Evolutionary conservation across 768 basidiomycete species (phyloP).

Genomic region (Exsudoporus frostii): DNA sequence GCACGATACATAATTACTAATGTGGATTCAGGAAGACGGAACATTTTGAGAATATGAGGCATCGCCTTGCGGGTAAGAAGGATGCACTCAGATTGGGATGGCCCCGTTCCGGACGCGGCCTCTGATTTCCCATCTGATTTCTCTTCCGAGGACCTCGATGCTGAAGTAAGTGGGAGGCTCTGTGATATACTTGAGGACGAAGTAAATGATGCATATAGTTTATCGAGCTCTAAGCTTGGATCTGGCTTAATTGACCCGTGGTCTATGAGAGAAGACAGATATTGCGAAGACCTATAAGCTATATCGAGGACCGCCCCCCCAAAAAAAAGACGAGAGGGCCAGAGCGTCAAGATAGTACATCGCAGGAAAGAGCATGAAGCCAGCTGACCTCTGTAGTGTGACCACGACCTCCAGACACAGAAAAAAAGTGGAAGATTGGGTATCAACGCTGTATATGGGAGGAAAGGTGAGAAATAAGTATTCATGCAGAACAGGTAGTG

Average conservation of each 20-base stretch:
- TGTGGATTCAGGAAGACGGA: slow-evolving; percentile 44
- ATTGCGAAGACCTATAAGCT: slow-evolving; percentile 72
- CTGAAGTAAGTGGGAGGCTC: slow-evolving; percentile 7
- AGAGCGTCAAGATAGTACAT: background rate
- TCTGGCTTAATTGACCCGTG: slow-evolving; percentile 54
- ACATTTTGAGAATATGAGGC: slow-evolving; percentile 44
- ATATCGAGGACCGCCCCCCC: background rate
- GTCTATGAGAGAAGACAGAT: slow-evolving; percentile 59
- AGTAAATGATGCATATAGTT: slow-evolving; percentile 44
- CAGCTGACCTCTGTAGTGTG: slow-evolving; percentile 68
- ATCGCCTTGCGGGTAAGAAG: slow-evolving; percentile 54
- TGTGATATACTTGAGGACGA: slow-evolving; percentile 14
- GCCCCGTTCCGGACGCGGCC: background rate
- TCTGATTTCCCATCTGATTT: background rate
- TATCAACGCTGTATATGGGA: slow-evolving; percentile 55
- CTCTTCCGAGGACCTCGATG: slow-evolving; percentile 12
- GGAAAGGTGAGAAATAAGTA: background rate
- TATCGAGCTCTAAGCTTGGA: slow-evolving; percentile 52
- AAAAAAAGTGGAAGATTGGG: slow-evolving; percentile 87
- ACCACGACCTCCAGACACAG: slow-evolving; percentile 82
- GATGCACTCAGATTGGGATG: slow-evolving; percentile 27
- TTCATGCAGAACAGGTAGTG: slow-evolving; percentile 2
- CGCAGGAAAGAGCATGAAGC: background rate
- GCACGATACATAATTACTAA: slow-evolving; percentile 59
- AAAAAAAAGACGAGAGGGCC: background rate